Percentiles rank a stretch among this genome's conserved stretches.
phyloP scores from a whole-genome alignment of 345 rosid species.

The Gynandropsis gynandra region DNA sequence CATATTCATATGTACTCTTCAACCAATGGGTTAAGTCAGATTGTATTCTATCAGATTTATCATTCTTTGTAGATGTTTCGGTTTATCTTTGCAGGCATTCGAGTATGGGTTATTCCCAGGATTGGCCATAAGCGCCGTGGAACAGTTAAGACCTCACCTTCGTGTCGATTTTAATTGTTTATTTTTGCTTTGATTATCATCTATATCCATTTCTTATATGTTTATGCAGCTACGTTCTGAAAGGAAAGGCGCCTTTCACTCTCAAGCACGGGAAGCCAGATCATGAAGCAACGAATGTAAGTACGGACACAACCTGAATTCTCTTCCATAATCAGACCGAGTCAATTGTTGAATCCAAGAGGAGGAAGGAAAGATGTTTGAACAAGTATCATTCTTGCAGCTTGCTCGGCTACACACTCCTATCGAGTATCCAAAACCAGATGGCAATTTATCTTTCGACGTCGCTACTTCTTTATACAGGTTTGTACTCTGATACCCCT shows the following conservation, averaged over 20 bases:
- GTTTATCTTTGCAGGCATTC: constrained; percentile 51
- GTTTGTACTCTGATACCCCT: constrained; percentile 29
- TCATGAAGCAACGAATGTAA: constrained; percentile 78
- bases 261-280: constrained; percentile 89
- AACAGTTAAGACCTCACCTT: constrained; percentile 54
- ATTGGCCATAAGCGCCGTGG: constrained; percentile 64
- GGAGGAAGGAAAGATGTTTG: no score
- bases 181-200: constrained; percentile 7
- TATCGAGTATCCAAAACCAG: constrained; percentile 76
- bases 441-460: constrained; percentile 79
- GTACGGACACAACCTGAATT: constrained; percentile 14
- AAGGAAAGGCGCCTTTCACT: constrained; percentile 67
- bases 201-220: constrained; percentile 14
- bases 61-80: background rate
- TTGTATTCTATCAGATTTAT: background rate
- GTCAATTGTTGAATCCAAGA: no score
- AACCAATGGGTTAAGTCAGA: background rate
- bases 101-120: constrained; percentile 89
- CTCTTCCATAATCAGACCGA: background rate
- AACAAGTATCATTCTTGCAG: constrained; percentile 40
- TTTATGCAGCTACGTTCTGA: constrained; percentile 62
- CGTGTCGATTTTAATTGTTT: background rate
- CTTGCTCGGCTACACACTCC: constrained; percentile 53
- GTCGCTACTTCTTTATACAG: constrained; percentile 89
- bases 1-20: background rate